These are phyloP conservation scores for Pestalotiopsis sp. DNA, from an alignment of 2,329 filamentous ascomycete genomes.

Conservation along the genomic window DNA sequence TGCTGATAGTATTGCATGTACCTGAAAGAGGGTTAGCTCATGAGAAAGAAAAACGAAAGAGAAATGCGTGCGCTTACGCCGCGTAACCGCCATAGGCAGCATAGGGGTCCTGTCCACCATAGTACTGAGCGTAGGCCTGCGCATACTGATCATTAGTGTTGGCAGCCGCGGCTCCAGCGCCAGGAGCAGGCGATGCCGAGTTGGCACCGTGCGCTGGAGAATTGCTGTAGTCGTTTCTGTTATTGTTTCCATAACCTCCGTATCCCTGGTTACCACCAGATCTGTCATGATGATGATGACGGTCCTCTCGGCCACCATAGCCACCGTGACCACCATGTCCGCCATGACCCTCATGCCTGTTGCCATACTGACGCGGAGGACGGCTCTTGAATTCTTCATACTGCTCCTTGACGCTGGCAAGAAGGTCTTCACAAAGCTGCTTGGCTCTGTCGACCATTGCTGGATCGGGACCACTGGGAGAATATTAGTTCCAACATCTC, in stretches of 20 bases:
- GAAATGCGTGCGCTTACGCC: slow-evolving; percentile 52
- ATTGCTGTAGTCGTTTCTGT: slow-evolving; percentile 38
- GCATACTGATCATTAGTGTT: slow-evolving; percentile 64
- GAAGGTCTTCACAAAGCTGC: slow-evolving; percentile 84
- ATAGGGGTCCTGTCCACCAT: slow-evolving; percentile 77
- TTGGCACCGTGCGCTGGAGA: slow-evolving; percentile 41
- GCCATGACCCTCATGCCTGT: slow-evolving; percentile 43
- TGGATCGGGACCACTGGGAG: slow-evolving; percentile 77
- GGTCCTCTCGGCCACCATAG: slow-evolving; percentile 39
- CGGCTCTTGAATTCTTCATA: slow-evolving; percentile 91
- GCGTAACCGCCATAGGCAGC: slow-evolving; percentile 89
- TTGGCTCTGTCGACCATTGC: slow-evolving; percentile 86
- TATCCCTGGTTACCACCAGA: slow-evolving; percentile 33
- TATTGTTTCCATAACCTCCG: slow-evolving; percentile 34
- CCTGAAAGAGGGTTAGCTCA: slow-evolving; percentile 31
- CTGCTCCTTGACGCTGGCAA: slow-evolving; percentile 83
- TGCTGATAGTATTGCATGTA: slow-evolving; percentile 76
- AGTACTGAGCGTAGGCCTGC: slow-evolving; percentile 84
- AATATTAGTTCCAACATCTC: slow-evolving; percentile 32
- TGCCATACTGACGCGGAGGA: slow-evolving; percentile 67
- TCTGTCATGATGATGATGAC: slow-evolving; percentile 31
- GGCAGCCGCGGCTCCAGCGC: slow-evolving; percentile 42
- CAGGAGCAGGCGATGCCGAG: slow-evolving; percentile 42
- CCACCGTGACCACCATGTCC: slow-evolving; percentile 42
- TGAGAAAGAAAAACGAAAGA: slow-evolving; percentile 11